Evolutionary conservation across 805 yeast species (phyloP), one percentile per base, ranked within the genome.

Genomic region (Candida pini): DNA sequence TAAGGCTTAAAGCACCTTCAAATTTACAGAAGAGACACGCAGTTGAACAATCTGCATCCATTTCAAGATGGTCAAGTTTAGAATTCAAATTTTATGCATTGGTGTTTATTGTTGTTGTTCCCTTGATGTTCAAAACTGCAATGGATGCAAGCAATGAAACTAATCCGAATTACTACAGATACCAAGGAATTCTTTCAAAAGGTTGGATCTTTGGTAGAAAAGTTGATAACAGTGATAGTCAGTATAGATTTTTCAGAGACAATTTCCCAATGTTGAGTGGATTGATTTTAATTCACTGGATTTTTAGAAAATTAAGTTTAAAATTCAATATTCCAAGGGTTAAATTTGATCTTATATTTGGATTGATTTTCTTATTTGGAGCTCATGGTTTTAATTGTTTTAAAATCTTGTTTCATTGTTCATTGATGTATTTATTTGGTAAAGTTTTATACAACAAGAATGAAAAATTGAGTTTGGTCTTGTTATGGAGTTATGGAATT

Each of bases 181-280:
- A 72, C 51, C 71, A 71, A 44, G 70, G 74, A 32, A 62, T 80
- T 25, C 64, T 90, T 33, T 68, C 81, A 19, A 66, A 76, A 5
- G 97, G 98, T 4, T 90, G 97, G 97, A 62, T 88, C 47, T 75
- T 81, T 53, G 96, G 95, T 7, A 63, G 96, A 18, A 82, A 81
- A 58, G 95, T 87, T 27, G 98, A 92, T 57, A 89, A 90, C 54
- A 82, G 95, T 5, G 99, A 92, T 55, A 66, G 69, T 21, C 99
- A 92, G 58, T 92, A 90, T 53, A 61, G 85, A 18, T 86, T 88
- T 51, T 87, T 92, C 54, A 71, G 98, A 48, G 81, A 83, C 53
- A 88, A 88, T 53, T 67, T 90, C 43, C 72, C 76, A 9, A 54
- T 82, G 31, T 62, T 92, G 31, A 52, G 65, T n/a, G 73, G 62